These are phyloP conservation scores for Ceratobasidium sp. DNA, from an alignment of 1,284 basidiomycete genomes.

Conservation along the genomic window DNA sequence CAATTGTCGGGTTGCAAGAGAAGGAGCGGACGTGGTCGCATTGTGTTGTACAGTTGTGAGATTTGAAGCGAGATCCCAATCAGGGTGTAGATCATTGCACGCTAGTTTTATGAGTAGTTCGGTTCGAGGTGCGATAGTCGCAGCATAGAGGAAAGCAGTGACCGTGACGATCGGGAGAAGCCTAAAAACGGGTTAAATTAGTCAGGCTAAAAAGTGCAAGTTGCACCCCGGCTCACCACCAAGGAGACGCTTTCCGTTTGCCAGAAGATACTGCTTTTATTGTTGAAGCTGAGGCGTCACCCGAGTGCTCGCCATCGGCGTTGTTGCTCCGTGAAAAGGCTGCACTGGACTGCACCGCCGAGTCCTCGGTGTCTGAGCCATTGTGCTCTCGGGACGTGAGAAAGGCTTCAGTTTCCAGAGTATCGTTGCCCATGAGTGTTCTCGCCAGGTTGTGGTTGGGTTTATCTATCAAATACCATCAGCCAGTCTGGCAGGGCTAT, in stretches of 20 bases:
- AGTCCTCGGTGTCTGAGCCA: background rate
- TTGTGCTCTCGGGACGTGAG: constrained; percentile 15
- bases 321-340: constrained; percentile 6
- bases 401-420: constrained; percentile 22
- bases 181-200: no score
- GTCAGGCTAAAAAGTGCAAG: no score
- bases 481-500: constrained; percentile 14
- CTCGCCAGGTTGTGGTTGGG: background rate
- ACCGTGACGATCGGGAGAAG: constrained; percentile 43
- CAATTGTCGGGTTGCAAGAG: background rate
- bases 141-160: constrained; percentile 43
- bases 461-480: constrained; percentile 2
- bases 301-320: constrained; percentile 15
- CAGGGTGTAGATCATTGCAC: constrained; percentile 46
- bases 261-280: background rate
- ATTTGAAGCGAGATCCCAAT: constrained; percentile 43
- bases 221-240: constrained; percentile 35
- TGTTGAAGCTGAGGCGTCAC: background rate
- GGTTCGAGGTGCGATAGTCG: constrained; percentile 45
- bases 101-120: constrained; percentile 46
- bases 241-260: constrained; percentile 34
- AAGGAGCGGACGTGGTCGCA: background rate
- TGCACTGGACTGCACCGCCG: background rate
- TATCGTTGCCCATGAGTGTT: background rate
- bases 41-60: constrained; percentile 4